Percentiles rank a stretch among this genome's conserved stretches.
Conservation (phyloP, 2,329 filamentous ascomycete genomes). For the Scorias spongiosa region DNA sequence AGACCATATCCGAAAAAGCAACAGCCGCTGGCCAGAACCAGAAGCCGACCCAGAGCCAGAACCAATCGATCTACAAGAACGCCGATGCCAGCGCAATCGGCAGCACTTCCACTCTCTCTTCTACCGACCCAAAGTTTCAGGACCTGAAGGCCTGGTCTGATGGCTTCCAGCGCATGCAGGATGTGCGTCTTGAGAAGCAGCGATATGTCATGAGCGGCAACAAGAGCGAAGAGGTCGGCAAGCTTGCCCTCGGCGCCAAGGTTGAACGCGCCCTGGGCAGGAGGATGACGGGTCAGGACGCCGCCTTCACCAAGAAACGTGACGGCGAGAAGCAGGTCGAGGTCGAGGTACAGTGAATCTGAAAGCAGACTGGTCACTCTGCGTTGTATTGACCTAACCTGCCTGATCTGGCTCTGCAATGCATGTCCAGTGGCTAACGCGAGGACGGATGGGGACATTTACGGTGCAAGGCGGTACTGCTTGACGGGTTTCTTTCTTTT, state of each 20-base stretch:
- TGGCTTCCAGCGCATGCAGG: slow-evolving; percentile 74
- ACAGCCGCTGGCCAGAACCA: background rate
- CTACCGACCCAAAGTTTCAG: slow-evolving; percentile 36
- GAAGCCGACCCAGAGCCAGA: background rate
- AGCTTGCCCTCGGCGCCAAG: slow-evolving; percentile 79
- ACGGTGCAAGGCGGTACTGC: too few relatives aligned
- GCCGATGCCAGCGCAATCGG: slow-evolving; percentile 9
- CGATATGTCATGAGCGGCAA: slow-evolving; percentile 64
- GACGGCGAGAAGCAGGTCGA: slow-evolving; percentile 21
- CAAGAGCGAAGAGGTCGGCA: slow-evolving; percentile 69
- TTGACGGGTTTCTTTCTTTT: too few relatives aligned
- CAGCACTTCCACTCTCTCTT: slow-evolving; percentile 13
- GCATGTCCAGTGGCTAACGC: too few relatives aligned
- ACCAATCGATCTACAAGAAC: slow-evolving; percentile 8
- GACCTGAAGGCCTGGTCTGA: slow-evolving; percentile 64
- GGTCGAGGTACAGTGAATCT: background rate
- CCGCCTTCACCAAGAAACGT: slow-evolving; percentile 48
- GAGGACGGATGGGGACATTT: too few relatives aligned
- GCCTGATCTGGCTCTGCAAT: too few relatives aligned
- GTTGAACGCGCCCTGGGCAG: slow-evolving; percentile 74
- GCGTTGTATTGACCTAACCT: too few relatives aligned
- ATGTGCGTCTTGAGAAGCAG: slow-evolving; percentile 70
- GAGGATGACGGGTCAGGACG: slow-evolving; percentile 79
- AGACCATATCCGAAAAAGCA: background rate
- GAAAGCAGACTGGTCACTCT: too few relatives aligned